These are phyloP conservation scores for Alternaria alternata DNA, from an alignment of 2,329 filamentous ascomycete species.

Conservation along the genomic window DNA sequence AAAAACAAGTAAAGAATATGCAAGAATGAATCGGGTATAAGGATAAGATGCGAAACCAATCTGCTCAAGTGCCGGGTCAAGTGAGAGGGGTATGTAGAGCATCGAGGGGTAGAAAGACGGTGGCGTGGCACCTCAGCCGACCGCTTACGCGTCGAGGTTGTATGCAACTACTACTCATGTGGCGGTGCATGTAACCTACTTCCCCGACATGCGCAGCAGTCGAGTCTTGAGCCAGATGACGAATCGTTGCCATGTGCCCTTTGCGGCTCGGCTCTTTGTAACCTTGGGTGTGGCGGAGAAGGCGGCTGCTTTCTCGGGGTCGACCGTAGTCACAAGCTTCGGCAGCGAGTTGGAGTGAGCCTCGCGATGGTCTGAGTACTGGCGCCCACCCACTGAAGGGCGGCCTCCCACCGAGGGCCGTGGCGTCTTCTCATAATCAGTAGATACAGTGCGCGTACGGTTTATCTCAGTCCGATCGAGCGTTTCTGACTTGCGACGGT, in stretches of 20 bases:
- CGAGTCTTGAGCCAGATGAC: constrained; percentile 65
- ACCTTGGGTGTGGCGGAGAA: constrained; percentile 36
- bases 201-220: constrained; percentile 58
- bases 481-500: constrained; percentile 53
- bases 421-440: constrained; percentile 41
- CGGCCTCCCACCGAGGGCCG: constrained; percentile 45
- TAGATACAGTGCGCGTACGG: constrained; percentile 42
- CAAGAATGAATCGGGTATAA: constrained; percentile 15
- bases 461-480: constrained; percentile 39
- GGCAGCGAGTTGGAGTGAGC: constrained; percentile 48
- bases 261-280: constrained; percentile 47
- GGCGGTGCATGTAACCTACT: constrained; percentile 10
- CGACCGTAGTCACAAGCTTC: constrained; percentile 39
- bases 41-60: constrained; percentile 1
- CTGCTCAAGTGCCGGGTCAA: background rate
- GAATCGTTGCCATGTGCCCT: constrained; percentile 62
- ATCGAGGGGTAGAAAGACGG: background rate
- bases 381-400: constrained; percentile 45
- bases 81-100: background rate
- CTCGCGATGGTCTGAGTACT: constrained; percentile 50
- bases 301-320: constrained; percentile 40
- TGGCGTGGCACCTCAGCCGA: background rate
- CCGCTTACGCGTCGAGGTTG: background rate
- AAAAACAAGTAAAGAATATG: constrained; percentile 15
- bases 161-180: background rate